These are phyloP conservation scores for Pulveroboletus sp. DNA, from an alignment of 1,284 basidiomycete species.

Conservation along the genomic window DNA sequence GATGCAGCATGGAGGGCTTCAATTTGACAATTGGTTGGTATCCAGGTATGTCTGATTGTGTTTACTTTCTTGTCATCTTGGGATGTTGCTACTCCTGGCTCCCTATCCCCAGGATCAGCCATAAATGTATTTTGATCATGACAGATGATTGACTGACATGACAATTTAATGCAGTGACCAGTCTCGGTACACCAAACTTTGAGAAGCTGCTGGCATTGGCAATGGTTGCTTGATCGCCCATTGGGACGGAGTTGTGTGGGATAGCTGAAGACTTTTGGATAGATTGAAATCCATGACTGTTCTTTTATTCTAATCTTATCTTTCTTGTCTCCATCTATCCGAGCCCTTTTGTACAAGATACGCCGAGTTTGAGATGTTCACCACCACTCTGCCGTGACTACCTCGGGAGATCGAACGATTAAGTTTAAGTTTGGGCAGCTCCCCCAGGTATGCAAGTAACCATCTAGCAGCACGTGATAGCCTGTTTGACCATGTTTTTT, in stretches of 20 bases:
- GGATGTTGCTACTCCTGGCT: neutral
- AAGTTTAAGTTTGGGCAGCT: no score
- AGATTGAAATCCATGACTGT: no score
- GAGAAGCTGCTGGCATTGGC: slow-evolving; percentile 29
- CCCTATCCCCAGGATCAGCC: neutral
- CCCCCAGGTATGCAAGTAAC: no score
- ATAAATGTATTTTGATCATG: neutral
- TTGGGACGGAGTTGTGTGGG: neutral
- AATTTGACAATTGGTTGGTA: slow-evolving; percentile 51
- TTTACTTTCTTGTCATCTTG: neutral
- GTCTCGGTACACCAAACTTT: slow-evolving; percentile 49
- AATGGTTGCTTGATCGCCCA: slow-evolving; percentile 7
- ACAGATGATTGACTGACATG: neutral
- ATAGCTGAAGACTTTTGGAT: no score
- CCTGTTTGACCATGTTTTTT: no score
- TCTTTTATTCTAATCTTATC: no score
- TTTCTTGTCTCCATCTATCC: no score
- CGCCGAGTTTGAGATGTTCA: no score
- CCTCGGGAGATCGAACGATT: no score
- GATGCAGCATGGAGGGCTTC: slow-evolving; percentile 57
- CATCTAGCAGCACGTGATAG: no score
- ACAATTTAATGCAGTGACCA: slow-evolving; percentile 40
- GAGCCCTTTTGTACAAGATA: no score
- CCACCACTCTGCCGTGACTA: no score
- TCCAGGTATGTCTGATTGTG: slow-evolving; percentile 29